These are phyloP conservation scores for Elaeis guineensis DNA, from an alignment of 176 grass and related monocot species.

Conservation along the genomic window DNA sequence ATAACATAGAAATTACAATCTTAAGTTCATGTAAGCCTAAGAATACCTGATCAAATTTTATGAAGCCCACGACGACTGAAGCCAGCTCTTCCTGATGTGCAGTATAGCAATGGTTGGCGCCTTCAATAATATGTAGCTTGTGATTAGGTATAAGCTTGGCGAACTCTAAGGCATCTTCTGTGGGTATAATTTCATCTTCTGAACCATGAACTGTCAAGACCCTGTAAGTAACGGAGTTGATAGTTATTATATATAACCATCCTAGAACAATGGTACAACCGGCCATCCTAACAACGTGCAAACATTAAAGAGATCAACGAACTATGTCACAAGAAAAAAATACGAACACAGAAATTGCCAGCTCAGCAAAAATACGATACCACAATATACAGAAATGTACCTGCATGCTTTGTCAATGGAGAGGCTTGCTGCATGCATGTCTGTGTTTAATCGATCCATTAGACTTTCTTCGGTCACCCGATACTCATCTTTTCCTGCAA, in stretches of 20 bases:
- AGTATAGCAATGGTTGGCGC: constrained; percentile 64
- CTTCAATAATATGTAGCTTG: constrained; percentile 48
- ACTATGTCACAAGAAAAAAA: neutral
- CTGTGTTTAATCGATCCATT: constrained; percentile 56
- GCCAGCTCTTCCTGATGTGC: constrained; percentile 40
- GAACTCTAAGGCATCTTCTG: constrained; percentile 51
- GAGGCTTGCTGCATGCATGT: constrained; percentile 54
- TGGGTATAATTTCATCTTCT: constrained; percentile 61
- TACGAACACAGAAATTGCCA: neutral
- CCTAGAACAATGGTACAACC: no score
- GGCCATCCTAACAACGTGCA: no score
- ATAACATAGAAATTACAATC: constrained; percentile 40
- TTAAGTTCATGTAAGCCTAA: neutral
- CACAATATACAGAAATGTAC: constrained; percentile 26
- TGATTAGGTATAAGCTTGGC: constrained; percentile 61
- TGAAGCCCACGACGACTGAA: constrained; percentile 41
- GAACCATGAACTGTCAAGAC: constrained; percentile 74
- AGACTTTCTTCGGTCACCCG: constrained; percentile 51
- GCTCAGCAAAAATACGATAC: neutral
- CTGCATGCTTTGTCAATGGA: constrained; percentile 63
- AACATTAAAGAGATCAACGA: neutral
- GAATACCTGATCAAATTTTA: constrained; percentile 20
- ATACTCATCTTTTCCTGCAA: constrained; percentile 60
- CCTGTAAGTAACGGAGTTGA: constrained; percentile 20
- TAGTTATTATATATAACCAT: no score